These are phyloP conservation scores for Pseudogymnoascus sp. DNA, from an alignment of 2,329 filamentous ascomycete species.

Conservation along the genomic window DNA sequence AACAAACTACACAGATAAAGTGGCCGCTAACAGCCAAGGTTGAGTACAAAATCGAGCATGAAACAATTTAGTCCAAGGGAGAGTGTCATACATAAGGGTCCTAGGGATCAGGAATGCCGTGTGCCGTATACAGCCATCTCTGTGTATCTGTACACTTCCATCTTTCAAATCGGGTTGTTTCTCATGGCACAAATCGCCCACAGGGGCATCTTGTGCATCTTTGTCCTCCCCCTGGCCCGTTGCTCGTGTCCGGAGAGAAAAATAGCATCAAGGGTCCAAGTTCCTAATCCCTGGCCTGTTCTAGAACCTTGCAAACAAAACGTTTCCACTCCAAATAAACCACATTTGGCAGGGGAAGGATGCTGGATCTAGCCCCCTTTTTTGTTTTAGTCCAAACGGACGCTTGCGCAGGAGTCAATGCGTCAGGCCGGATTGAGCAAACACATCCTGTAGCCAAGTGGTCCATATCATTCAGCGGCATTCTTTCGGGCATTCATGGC, in stretches of 20 bases:
- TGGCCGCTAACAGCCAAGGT: neutral
- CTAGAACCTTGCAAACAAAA: conserved; percentile 5
- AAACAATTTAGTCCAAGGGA: neutral
- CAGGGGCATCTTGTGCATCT: neutral
- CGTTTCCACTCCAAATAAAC: neutral
- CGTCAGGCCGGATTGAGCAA: neutral
- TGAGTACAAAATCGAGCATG: neutral
- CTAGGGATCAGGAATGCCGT: neutral
- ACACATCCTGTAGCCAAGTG: neutral
- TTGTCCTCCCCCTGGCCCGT: neutral
- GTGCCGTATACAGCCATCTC: neutral
- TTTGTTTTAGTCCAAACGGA: conserved; percentile 1
- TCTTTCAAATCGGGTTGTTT: neutral
- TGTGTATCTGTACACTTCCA: neutral
- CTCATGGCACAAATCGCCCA: neutral
- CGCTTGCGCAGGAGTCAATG: conserved; percentile 6
- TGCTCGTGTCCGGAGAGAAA: neutral
- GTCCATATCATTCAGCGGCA: neutral
- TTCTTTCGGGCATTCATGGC: conserved; percentile 1
- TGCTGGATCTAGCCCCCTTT: neutral
- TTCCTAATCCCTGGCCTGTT: neutral
- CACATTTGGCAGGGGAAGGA: neutral
- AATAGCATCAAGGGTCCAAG: neutral
- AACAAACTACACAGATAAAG: conserved; percentile 2
- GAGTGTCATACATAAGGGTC: neutral